Base-by-base conservation (phyloP, 768 basidiomycete genomes). In the Suillus plorans region DNA sequence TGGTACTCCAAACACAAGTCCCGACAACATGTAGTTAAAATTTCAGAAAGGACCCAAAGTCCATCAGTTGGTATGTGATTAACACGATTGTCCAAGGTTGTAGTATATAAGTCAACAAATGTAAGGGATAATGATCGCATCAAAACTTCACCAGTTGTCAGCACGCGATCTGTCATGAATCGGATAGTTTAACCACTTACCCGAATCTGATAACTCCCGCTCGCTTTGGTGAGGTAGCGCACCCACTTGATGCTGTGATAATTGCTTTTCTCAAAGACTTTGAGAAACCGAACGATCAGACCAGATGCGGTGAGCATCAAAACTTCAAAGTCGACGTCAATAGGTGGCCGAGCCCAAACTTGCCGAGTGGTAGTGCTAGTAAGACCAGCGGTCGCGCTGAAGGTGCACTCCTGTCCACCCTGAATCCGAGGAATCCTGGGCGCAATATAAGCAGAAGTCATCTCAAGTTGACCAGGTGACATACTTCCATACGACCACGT, bases 261-360 rank as follows among this genome's bases (percentile, higher is more conserved):
- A 68, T 88, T 93, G 74, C 85, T 87, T 84, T 94, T 97, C 82
- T 99, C 97, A 69, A 98, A 99, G 20, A 99, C 97, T 76, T 98
- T 99, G 73, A 99, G 79, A 84, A 98, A 99, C 61, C 97, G 86
- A 50, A 99, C 97, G 60, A 97, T 91, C 71, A 99, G 76, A 2
- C 97, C 97, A 13, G 97, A 98, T 13, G 97, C 85, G 0, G 97
- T 99, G 78, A 99, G 94, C 97, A 99, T 99, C 69, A 99, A 83
- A 64, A 99, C 97, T 80, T 96, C 95, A 79, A 99, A 99, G 76
- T 99, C 97, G 67, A 99, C 89, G 69, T 97, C 94, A 72, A 99
- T 99, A 8, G 97, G 97, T 20, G 97, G 97, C 62, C 97, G 83
- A 3, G 96, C 95, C 97, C 97, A 99, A 5, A 97, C 89, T 84